Percentiles rank a stretch among this genome's conserved stretches.
phyloP scores from a whole-genome alignment of 2,329 filamentous ascomycete species.

The Diaporthe citrichinensis region DNA sequence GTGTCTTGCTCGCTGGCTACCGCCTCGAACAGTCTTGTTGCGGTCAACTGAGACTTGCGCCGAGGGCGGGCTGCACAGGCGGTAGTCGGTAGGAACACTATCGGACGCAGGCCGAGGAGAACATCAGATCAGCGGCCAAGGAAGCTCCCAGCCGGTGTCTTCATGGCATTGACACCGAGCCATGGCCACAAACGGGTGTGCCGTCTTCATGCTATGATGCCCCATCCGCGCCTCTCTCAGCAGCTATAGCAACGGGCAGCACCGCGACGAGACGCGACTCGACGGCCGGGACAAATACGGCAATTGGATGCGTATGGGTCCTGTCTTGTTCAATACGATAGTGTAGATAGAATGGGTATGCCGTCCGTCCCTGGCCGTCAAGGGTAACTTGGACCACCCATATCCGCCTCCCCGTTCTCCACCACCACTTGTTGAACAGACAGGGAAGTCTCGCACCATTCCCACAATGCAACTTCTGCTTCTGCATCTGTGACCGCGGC shows the following conservation, averaged over 20 bases:
- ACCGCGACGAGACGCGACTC: conserved; percentile 12
- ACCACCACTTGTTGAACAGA: conserved; percentile 19
- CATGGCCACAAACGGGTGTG: neutral
- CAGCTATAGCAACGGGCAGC: neutral
- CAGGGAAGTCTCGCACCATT: conserved; percentile 14
- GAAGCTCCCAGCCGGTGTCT: conserved; percentile 24
- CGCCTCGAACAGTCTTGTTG: conserved; percentile 19
- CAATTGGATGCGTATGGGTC: conserved; percentile 15
- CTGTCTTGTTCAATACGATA: conserved; percentile 3
- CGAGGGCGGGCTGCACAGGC: neutral
- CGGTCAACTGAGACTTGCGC: conserved; percentile 31
- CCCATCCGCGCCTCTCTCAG: neutral
- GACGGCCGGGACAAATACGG: neutral
- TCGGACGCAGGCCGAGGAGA: conserved; percentile 29
- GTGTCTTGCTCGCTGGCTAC: neutral
- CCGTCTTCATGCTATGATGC: conserved; percentile 8
- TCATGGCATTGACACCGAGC: conserved; percentile 33
- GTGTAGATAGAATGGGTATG: conserved; percentile 18
- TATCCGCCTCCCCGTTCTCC: conserved; percentile 36
- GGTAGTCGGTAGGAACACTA: neutral
- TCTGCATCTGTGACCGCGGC: neutral
- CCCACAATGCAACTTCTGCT: conserved; percentile 22
- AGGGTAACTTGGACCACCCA: conserved; percentile 30
- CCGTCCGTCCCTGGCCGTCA: conserved; percentile 34
- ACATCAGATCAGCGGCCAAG: conserved; percentile 30